Conservation (phyloP, 768 basidiomycete genomes). For the Boletus speciosus region DNA sequence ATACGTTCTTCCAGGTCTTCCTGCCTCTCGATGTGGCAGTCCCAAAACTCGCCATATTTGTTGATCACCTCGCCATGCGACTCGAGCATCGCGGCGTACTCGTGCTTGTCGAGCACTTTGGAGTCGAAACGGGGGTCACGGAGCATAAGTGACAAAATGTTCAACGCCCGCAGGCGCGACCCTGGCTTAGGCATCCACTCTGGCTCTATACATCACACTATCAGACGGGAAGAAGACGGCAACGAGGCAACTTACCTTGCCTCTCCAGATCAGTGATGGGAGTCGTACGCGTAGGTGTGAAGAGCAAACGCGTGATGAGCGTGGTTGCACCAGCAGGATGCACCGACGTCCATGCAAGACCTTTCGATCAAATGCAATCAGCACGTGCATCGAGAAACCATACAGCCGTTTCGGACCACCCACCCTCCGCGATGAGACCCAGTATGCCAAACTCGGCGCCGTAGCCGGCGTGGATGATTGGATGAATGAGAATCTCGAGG, state of each 20-base stretch:
- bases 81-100: constrained; percentile 35
- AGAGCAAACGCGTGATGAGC: constrained; percentile 35
- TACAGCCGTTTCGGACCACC: not conserved
- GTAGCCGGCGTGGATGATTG: constrained; percentile 61
- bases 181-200: constrained; percentile 25
- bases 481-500: constrained; percentile 59
- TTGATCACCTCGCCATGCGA: constrained; percentile 40
- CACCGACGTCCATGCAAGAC: constrained; percentile 56
- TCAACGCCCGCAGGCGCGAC: constrained; percentile 43
- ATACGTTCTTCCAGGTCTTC: constrained; percentile 47
- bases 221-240: not conserved
- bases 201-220: constrained; percentile 9
- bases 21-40: constrained; percentile 34
- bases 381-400: not conserved
- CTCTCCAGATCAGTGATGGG: constrained; percentile 22
- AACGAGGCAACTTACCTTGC: constrained; percentile 5
- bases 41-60: constrained; percentile 48
- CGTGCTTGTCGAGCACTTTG: constrained; percentile 28
- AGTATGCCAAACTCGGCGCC: constrained; percentile 62
- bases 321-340: constrained; percentile 38
- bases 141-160: constrained; percentile 52
- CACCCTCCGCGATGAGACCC: constrained; percentile 65
- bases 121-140: constrained; percentile 41
- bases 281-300: constrained; percentile 18
- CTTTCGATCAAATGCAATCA: constrained; percentile 31